A percentile compares a stretch with the other conserved stretches of the same genome.
Evolutionary conservation across 2,329 filamentous ascomycete species (phyloP).

Genomic region (Dendryphion nanum): DNA sequence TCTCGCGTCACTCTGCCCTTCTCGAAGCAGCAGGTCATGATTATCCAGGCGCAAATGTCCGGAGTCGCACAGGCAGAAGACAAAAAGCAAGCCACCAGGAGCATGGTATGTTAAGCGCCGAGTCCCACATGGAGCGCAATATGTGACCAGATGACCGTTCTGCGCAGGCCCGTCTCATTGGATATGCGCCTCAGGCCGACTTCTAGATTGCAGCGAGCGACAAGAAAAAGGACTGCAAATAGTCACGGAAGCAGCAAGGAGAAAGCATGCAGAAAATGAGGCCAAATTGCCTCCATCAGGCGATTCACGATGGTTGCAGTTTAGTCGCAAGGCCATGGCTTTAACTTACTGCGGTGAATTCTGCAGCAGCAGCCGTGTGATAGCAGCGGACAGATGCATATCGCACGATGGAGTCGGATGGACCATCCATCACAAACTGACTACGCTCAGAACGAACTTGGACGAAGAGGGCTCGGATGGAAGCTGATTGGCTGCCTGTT

Average conservation of each 20-base stretch:
- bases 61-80: too few relatives aligned
- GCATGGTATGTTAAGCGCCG: conserved; percentile 35
- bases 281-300: conserved; percentile 9
- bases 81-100: conserved; percentile 22
- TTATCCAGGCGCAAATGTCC: too few relatives aligned
- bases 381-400: too few relatives aligned
- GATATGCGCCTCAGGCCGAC: too few relatives aligned
- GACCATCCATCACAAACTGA: too few relatives aligned
- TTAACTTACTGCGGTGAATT: too few relatives aligned
- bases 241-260: conserved; percentile 25
- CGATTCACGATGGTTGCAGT: conserved; percentile 6
- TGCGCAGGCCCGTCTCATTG: not conserved
- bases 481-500: conserved; percentile 29
- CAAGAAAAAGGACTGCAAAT: conserved; percentile 32
- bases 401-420: not conserved
- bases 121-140: conserved; percentile 28
- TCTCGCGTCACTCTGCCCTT: too few relatives aligned
- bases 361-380: too few relatives aligned
- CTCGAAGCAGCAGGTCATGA: too few relatives aligned
- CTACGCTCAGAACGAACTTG: too few relatives aligned
- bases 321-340: too few relatives aligned
- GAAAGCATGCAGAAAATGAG: conserved; percentile 9
- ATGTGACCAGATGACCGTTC: conserved; percentile 21
- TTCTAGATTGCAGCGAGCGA: conserved; percentile 10
- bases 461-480: too few relatives aligned